These are phyloP conservation scores for Tricholoma hemisulphureum DNA, from an alignment of 768 basidiomycete species.

Conservation along the genomic window DNA sequence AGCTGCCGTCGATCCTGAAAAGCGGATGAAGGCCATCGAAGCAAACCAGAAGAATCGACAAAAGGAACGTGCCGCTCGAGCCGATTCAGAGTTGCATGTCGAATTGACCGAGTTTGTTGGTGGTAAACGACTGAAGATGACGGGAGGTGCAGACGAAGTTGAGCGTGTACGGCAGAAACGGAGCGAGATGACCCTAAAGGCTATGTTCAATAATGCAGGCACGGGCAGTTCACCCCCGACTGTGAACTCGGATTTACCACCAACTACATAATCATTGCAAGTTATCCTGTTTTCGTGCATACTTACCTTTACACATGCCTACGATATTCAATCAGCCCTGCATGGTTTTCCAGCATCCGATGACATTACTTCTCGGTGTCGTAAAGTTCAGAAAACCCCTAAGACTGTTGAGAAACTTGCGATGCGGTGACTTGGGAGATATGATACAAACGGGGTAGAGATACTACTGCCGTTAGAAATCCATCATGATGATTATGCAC, in stretches of 20 bases:
- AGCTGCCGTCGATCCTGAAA: constrained; percentile 76
- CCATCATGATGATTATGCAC: too few relatives aligned
- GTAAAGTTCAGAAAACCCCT: too few relatives aligned
- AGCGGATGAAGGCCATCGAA: constrained; percentile 89
- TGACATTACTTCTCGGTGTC: too few relatives aligned
- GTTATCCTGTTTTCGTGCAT: neutral
- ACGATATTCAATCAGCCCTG: neutral
- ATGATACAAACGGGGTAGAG: neutral
- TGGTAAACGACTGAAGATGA: constrained; percentile 89
- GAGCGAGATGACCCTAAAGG: constrained; percentile 83
- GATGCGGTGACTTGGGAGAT: neutral
- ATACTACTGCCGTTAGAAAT: too few relatives aligned
- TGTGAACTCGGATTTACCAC: constrained; percentile 12
- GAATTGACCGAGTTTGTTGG: constrained; percentile 87
- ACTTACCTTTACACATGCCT: neutral
- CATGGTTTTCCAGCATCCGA: too few relatives aligned
- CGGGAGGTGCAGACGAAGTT: constrained; percentile 88
- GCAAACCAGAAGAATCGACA: constrained; percentile 79
- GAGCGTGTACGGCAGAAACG: constrained; percentile 85
- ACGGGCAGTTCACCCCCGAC: constrained; percentile 10
- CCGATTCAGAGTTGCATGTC: constrained; percentile 77
- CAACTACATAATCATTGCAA: constrained; percentile 4
- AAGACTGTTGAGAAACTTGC: neutral
- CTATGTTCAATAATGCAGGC: constrained; percentile 64
- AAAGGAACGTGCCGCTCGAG: constrained; percentile 65